These are phyloP conservation scores for Apiospora arundinis DNA, from an alignment of 2,329 filamentous ascomycete species.

Conservation along the genomic window DNA sequence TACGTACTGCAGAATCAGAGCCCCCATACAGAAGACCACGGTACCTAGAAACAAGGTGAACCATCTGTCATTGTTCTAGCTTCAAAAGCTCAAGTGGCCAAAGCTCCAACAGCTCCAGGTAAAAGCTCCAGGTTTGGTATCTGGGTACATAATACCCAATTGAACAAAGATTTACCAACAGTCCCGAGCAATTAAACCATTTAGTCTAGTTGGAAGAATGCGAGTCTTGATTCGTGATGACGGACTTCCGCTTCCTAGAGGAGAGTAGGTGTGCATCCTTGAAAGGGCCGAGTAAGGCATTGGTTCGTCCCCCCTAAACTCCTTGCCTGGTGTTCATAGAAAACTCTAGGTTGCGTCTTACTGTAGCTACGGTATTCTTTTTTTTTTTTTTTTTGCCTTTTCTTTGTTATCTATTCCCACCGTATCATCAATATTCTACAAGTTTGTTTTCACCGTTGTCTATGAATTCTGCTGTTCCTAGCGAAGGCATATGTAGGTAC, in stretches of 20 bases:
- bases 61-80: background rate
- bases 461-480: too few relatives aligned
- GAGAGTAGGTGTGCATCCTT: background rate
- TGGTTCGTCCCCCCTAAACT: too few relatives aligned
- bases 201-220: background rate
- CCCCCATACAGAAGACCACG: too few relatives aligned
- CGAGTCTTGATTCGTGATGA: background rate
- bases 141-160: background rate
- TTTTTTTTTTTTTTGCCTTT: background rate
- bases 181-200: background rate
- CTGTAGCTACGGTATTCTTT: background rate
- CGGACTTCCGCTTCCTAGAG: background rate
- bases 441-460: too few relatives aligned
- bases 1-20: too few relatives aligned
- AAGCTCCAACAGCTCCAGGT: background rate
- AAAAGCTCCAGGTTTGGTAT: too few relatives aligned
- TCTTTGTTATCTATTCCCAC: background rate
- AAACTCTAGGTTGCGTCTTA: background rate
- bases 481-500: too few relatives aligned
- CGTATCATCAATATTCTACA: too few relatives aligned
- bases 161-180: background rate
- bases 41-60: background rate
- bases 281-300: too few relatives aligned
- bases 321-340: conserved; percentile 4
- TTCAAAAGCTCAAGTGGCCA: background rate